Percentiles rank a stretch among this genome's conserved stretches.
Conservation (phyloP, 2,329 filamentous ascomycete genomes). For the Trichoderma sp. region DNA sequence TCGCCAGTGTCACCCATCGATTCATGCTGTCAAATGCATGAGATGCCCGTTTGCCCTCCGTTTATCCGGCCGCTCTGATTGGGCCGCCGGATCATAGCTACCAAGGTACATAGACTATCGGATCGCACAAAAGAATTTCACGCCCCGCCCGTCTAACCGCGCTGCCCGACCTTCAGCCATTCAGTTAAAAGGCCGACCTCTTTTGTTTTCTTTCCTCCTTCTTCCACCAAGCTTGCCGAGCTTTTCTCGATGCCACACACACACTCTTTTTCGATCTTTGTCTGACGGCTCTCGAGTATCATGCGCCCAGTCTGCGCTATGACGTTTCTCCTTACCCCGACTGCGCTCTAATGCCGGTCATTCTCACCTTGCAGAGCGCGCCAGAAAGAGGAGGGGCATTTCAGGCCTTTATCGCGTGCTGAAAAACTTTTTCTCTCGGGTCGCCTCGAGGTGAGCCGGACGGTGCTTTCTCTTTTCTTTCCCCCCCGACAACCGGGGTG, state of each 20-base stretch:
- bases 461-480: too few relatives aligned
- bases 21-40: constrained; percentile 14
- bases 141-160: constrained; percentile 20
- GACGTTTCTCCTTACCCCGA: constrained; percentile 10
- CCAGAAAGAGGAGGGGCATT: not conserved
- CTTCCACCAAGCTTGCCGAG: constrained; percentile 10
- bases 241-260: constrained; percentile 9
- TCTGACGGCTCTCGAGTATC: not conserved
- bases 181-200: constrained; percentile 12
- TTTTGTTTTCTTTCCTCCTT: not conserved
- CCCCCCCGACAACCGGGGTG: too few relatives aligned
- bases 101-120: not conserved
- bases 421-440: not conserved
- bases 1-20: not conserved
- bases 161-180: constrained; percentile 17
- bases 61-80: constrained; percentile 10
- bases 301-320: constrained; percentile 14
- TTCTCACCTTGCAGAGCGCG: constrained; percentile 17
- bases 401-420: not conserved
- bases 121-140: constrained; percentile 12
- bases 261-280: not conserved
- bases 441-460: not conserved
- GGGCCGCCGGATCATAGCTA: not conserved
- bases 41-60: constrained; percentile 12
- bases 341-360: constrained; percentile 10